Evolutionary conservation across 1,284 basidiomycete genomes (phyloP), one percentile per base, ranked within the genome.

Genomic region (Trichosporon asahii): DNA sequence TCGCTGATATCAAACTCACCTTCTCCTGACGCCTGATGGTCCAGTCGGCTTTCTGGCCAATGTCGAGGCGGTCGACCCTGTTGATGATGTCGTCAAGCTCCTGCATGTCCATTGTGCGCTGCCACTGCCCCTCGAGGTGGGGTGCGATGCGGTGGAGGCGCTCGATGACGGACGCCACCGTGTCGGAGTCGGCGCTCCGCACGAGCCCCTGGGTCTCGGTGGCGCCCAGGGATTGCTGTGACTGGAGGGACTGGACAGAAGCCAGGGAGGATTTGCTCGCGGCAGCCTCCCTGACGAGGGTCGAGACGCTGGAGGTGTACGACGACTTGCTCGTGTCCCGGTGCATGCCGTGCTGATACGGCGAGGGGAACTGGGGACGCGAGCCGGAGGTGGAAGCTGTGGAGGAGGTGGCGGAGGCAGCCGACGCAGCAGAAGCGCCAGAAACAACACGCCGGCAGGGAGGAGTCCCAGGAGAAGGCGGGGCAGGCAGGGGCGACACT

Each of bases 101-200:
- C 23, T 75, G 69, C 15, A 78, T 63, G 61, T 74, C 77, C 15
- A 69, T 70, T 27, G 73, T 70, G 63, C 69, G 70, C 74, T 76
- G 40, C 46, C 40, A 44, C 25, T 96, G 94, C 77, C 93, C 90
- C 70, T 91, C 88, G 53, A 95, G 82, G 79, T 94, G 93, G 0
- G 94, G 94, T 0, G 92, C 89, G 33, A 91, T 90, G 15, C 88
- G 80, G 79, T 94, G 92, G 11, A 96, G 84, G 29, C 93, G 86
- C 77, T 95, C 94, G 74, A 97, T 95, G 23, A 94, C 93, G 78
- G 88, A 87, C 0, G 91, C 89, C 53, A 96, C 89, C 5, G 88
- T 86, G 75, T 95, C 93, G 23, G 96, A 85, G 77, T 96, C 94
- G 78, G 66, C 69, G 49, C 66, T 65, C 9, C 67, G 49, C 66